Conservation (phyloP, 2,329 filamentous ascomycete species). For the Exophiala sideris region DNA sequence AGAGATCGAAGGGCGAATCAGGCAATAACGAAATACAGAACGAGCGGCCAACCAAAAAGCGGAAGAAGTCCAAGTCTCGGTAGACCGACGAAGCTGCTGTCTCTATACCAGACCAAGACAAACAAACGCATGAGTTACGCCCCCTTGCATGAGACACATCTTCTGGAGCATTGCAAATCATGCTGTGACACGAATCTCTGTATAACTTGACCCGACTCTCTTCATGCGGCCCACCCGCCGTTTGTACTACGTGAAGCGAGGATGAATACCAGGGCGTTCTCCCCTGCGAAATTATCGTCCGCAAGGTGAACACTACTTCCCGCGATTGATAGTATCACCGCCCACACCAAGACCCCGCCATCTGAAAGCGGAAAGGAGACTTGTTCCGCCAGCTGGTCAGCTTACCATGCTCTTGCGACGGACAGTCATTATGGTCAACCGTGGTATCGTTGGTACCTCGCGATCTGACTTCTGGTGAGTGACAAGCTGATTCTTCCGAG, state of each 20-base stretch:
- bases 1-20: slow-evolving; percentile 5
- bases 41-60: slow-evolving; percentile 8
- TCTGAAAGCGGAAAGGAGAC: too few relatives aligned
- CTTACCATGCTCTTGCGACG: too few relatives aligned
- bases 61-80: slow-evolving; percentile 8
- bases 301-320: background rate
- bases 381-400: too few relatives aligned
- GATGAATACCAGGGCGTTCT: background rate
- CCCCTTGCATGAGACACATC: background rate
- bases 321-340: too few relatives aligned
- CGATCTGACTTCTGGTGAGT: background rate
- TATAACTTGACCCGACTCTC: slow-evolving; percentile 1
- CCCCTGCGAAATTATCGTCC: too few relatives aligned
- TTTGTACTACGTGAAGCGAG: background rate
- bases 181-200: slow-evolving; percentile 11
- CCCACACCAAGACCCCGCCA: too few relatives aligned
- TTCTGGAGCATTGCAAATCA: background rate
- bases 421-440: too few relatives aligned
- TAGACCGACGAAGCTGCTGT: background rate
- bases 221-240: background rate
- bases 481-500: background rate
- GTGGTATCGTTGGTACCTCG: too few relatives aligned
- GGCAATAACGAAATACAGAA: background rate
- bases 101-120: background rate
- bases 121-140: background rate